A percentile compares a stretch with the other conserved stretches of the same genome.
phyloP scores from a whole-genome alignment of 352 stramenopile species.

The Hyaloperonospora brassicae region DNA sequence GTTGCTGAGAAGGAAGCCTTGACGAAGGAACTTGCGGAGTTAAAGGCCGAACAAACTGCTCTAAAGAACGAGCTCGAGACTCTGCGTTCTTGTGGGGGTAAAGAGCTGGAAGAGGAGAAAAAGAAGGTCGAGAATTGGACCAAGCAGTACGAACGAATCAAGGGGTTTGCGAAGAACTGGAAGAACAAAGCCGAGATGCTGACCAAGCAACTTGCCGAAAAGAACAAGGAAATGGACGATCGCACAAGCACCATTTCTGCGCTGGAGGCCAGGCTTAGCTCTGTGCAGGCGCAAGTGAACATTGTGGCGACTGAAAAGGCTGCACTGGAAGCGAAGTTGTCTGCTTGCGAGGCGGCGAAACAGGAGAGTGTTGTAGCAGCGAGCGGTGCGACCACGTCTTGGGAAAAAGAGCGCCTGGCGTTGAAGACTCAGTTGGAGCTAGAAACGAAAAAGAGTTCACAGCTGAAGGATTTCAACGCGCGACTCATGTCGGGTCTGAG shows the following conservation, averaged over 20 bases:
- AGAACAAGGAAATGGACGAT: constrained; percentile 55
- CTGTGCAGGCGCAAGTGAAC: constrained; percentile 25
- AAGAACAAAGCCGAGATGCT: constrained; percentile 66
- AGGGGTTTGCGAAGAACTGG: constrained; percentile 77
- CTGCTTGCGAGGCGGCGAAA: constrained; percentile 31
- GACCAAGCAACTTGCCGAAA: constrained; percentile 57
- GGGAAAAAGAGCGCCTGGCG: constrained; percentile 53
- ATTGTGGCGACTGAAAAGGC: constrained; percentile 34
- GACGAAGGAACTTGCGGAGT: constrained; percentile 34
- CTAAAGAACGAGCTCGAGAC: constrained; percentile 46
- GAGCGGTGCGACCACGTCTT: constrained; percentile 29
- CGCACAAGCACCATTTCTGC: constrained; percentile 29
- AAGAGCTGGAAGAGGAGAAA: constrained; percentile 53
- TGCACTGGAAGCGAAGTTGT: constrained; percentile 37
- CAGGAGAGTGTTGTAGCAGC: constrained; percentile 27
- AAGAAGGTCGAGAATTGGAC: constrained; percentile 58
- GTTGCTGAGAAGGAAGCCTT: constrained; percentile 49
- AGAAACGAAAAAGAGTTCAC: constrained; percentile 54
- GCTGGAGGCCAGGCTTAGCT: constrained; percentile 36
- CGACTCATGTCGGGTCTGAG: constrained; percentile 64
- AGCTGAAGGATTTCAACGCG: constrained; percentile 71
- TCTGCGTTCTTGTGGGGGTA: constrained; percentile 36
- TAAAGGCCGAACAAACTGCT: constrained; percentile 33
- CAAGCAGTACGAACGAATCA: constrained; percentile 75
- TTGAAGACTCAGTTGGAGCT: constrained; percentile 50